Evolutionary conservation across 345 rosid species (phyloP), one percentile per base, ranked within the genome.

Genomic region (Brassica incana): DNA sequence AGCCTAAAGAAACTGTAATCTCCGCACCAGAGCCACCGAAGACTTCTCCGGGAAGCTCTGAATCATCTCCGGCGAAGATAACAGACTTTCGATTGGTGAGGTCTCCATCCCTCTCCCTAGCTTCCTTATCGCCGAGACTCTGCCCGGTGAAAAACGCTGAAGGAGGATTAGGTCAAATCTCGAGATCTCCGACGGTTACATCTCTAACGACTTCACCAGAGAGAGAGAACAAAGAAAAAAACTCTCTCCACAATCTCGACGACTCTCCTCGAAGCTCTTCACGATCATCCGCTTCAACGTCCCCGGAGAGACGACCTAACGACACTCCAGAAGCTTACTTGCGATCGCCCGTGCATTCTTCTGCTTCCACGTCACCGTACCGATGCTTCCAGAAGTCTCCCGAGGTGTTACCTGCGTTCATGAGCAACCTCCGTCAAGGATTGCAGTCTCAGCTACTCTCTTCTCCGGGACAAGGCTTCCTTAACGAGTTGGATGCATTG

Each of bases 161-260:
- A 0, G 65, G 65, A 82, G 71, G 67, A 70, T 66, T 80, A 73
- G 81, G 78, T 72, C 82, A 72, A 78, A 80, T 73, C 80, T 81
- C 61, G 77, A 67, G 77, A 75, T 86, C 91, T 27, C 76, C 89
- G 70, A 80, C 83, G 78, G 73, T 76, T 48, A 79, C 84, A 14
- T 81, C 87, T 6, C 83, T 85, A 32, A 82, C 88, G 12, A 69
- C 87, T 27, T 88, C 94, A 50, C 91, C 97, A 16, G 88, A 72
- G 4, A 82, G 86, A 72, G 75, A 73, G 29, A 61, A 71, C 45
- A 79, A 71, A 9, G 77, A 76, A 23, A 65, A 76, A 23, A 68
- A 63, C 14, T 79, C 70, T 62, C 73, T 66, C n/a, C 69, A 58
- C 58, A 64, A 66, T 30, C 84, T 80, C 48, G 62, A 77, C 76